Evolutionary conservation across 768 basidiomycete species (phyloP).

Genomic region (Tephrocybe sp.): DNA sequence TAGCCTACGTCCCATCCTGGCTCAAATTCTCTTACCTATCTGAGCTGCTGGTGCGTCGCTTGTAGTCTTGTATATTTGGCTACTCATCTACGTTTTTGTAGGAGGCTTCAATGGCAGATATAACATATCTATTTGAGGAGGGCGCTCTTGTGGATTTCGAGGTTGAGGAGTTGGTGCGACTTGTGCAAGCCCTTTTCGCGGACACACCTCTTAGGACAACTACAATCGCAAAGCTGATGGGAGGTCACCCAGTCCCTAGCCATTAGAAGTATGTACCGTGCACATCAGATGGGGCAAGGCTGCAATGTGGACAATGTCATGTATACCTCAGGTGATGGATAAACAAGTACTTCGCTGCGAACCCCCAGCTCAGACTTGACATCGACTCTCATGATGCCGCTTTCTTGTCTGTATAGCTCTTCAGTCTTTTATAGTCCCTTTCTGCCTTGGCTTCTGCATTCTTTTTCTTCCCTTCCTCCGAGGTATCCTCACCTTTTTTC

Average conservation of each 20-base stretch:
- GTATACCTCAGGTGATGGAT: not conserved
- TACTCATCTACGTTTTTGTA: slow-evolving; percentile 26
- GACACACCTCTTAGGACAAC: slow-evolving; percentile 81
- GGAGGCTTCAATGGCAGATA: slow-evolving; percentile 92
- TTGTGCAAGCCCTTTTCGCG: slow-evolving; percentile 87
- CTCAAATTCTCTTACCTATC: slow-evolving; percentile 93
- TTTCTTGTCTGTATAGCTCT: slow-evolving; percentile 45
- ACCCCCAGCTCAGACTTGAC: too few relatives aligned
- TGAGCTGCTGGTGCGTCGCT: slow-evolving; percentile 76
- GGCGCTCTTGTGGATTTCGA: slow-evolving; percentile 91
- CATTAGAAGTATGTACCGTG: slow-evolving; percentile 9
- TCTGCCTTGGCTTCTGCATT: slow-evolving; percentile 48
- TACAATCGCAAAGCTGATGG: slow-evolving; percentile 74
- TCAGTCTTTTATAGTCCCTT: slow-evolving; percentile 55
- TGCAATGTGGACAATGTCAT: not conserved
- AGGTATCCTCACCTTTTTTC: slow-evolving; percentile 42
- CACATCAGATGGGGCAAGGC: too few relatives aligned
- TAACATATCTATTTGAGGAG: slow-evolving; percentile 89
- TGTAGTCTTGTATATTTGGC: not conserved
- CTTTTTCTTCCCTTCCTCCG: slow-evolving; percentile 35
- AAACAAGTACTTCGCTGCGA: too few relatives aligned
- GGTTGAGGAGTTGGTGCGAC: slow-evolving; percentile 73
- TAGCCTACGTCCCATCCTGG: slow-evolving; percentile 90
- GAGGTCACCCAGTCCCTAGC: slow-evolving; percentile 49
- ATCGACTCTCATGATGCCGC: slow-evolving; percentile 9